These are phyloP conservation scores for Ophiostoma ulmi DNA, from an alignment of 2,329 filamentous ascomycete species.

Conservation along the genomic window DNA sequence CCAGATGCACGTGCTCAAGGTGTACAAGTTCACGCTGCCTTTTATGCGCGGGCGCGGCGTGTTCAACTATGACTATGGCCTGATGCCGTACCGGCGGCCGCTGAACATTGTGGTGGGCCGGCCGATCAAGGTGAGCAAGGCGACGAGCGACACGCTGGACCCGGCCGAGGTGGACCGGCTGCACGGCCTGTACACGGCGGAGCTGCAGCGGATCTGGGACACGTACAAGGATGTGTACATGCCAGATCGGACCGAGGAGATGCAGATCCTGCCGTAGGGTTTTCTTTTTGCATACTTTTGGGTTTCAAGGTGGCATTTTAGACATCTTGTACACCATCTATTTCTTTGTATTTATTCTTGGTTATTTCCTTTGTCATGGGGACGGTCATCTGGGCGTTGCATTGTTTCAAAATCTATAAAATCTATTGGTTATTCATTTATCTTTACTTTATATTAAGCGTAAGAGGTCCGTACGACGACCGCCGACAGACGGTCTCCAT, in stretches of 20 bases:
- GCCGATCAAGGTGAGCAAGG: slow-evolving; percentile 65
- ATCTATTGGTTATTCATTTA: not conserved
- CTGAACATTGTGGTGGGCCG: slow-evolving; percentile 85
- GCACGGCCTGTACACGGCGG: slow-evolving; percentile 71
- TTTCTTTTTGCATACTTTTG: not conserved
- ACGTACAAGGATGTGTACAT: slow-evolving; percentile 74
- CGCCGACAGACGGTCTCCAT: slow-evolving; percentile 36
- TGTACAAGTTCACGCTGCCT: slow-evolving; percentile 88
- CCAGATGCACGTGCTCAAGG: slow-evolving; percentile 78
- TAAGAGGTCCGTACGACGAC: slow-evolving; percentile 32
- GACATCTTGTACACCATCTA: not conserved
- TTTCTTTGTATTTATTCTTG: slow-evolving; percentile 6
- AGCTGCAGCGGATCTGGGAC: slow-evolving; percentile 68
- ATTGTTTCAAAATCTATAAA: not conserved
- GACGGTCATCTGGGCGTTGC: slow-evolving; percentile 3
- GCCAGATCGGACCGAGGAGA: slow-evolving; percentile 55
- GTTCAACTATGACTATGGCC: slow-evolving; percentile 95
- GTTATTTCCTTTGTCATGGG: not conserved
- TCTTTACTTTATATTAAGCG: not conserved
- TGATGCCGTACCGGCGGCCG: slow-evolving; percentile 87
- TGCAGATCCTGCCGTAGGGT: slow-evolving; percentile 52
- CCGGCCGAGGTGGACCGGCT: slow-evolving; percentile 73
- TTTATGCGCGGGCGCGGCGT: slow-evolving; percentile 85
- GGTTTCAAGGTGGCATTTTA: too few relatives aligned
- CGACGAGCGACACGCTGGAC: slow-evolving; percentile 53